A percentile compares a stretch with the other conserved stretches of the same genome.
Evolutionary conservation across 768 basidiomycete species (phyloP).

Genomic region (Mycena maculata): DNA sequence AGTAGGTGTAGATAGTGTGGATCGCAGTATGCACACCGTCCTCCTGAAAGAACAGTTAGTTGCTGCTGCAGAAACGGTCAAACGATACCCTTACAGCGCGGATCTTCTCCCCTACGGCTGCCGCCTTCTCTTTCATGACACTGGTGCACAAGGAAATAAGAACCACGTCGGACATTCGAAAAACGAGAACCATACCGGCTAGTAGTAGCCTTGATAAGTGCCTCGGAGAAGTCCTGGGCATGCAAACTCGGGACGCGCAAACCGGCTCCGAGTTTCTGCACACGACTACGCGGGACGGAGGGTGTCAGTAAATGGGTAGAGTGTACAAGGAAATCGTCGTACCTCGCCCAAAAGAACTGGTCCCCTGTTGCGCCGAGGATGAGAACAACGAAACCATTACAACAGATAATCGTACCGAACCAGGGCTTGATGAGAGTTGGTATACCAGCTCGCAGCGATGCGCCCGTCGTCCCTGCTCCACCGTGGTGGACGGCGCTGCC

Average conservation of each 20-base stretch:
- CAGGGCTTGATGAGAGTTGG: conserved; percentile 78
- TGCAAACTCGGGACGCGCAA: conserved; percentile 60
- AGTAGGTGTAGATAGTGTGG: conserved; percentile 64
- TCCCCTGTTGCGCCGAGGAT: conserved; percentile 46
- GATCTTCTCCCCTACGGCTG: conserved; percentile 51
- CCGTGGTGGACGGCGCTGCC: conserved; percentile 44
- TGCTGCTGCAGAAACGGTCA: neutral
- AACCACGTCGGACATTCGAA: neutral
- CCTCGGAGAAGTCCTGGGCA: conserved; percentile 61
- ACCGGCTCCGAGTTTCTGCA: conserved; percentile 70
- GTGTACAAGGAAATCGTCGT: neutral
- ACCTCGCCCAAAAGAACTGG: conserved; percentile 70
- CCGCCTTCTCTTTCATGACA: conserved; percentile 72
- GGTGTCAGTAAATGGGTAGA: neutral
- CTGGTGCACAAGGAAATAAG: conserved; percentile 39
- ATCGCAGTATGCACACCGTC: conserved; percentile 70
- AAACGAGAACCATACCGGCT: conserved; percentile 49
- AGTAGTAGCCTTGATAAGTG: conserved; percentile 66
- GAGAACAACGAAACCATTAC: too few species aligned
- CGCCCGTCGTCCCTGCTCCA: conserved; percentile 79
- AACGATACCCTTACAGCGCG: conserved; percentile 40
- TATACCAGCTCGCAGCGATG: conserved; percentile 67
- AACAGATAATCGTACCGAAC: conserved; percentile 54
- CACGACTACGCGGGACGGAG: conserved; percentile 35
- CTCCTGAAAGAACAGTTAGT: conserved; percentile 52